Base-by-base conservation (phyloP, 2,329 filamentous ascomycete species). In the Pseudohalonectria lignicola region DNA sequence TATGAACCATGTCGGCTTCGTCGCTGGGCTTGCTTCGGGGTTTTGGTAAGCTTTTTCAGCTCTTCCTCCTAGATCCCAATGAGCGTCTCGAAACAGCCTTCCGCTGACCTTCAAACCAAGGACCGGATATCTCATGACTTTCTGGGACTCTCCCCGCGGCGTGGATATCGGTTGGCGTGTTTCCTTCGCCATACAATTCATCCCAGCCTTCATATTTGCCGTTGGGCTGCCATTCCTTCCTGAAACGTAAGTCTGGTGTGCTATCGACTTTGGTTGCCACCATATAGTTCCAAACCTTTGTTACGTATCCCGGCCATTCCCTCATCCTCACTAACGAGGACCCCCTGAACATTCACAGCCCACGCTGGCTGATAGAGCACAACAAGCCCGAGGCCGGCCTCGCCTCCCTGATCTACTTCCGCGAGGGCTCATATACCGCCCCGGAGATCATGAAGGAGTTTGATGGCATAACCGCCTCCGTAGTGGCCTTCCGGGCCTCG, bases 1-100 rank as follows among this genome's bases (percentile, higher is more conserved):
- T 9, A 61, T 76, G 53, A 76, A 76, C 46, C 73, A 77, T 37
- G 62, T 75, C 32, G 73, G 74, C 3, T 68, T 77, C 41, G 65
- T 76, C 18, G 61, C 62, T 2, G 73, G 73, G 3, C 52, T 76
- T 6, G 69, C 71, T 1, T 47, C 50, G 5, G 72, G 71, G 0
- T 71, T 76, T 40, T 76, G 72, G 71, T 74, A 52, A 26, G 57
- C 41, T 26, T 26, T 26, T 26, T n/a, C n/a, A n/a, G n/a, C n/a
- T n/a, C n/a, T n/a, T n/a, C n/a, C n/a, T n/a, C n/a, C n/a, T n/a
- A n/a, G n/a, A n/a, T n/a, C n/a, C n/a, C n/a, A n/a, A n/a, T n/a
- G n/a, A n/a, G n/a, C n/a, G n/a, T n/a, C n/a, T n/a, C n/a, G n/a
- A n/a, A n/a, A n/a, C n/a, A n/a, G n/a, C n/a, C n/a, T n/a, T n/a